Conservation (phyloP, 2,329 filamentous ascomycete genomes). For the Hirsutella thompsonii region DNA sequence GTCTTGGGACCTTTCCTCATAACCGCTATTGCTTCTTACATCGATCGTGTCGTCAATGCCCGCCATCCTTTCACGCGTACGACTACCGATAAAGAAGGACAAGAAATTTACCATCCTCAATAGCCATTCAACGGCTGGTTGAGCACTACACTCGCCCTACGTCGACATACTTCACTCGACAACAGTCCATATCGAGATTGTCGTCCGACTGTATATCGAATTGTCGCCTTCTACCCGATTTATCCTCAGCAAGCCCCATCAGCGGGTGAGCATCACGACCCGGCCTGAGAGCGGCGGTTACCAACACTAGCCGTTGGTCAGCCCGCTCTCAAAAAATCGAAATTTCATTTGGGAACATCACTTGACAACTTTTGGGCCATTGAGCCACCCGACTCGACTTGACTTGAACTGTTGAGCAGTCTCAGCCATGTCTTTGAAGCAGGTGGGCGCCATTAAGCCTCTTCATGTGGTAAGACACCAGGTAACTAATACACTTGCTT, state of each 20-base stretch:
- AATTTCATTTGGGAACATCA: not conserved
- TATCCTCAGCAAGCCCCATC: no score
- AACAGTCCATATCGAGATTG: no score
- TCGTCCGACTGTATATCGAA: no score
- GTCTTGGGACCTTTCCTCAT: no score
- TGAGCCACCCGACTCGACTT: not conserved
- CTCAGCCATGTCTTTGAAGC: conserved; percentile 44
- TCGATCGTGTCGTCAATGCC: not conserved
- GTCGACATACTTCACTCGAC: no score
- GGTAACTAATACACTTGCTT: not conserved
- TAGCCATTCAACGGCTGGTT: no score
- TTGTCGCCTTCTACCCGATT: no score
- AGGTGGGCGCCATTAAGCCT: conserved; percentile 26
- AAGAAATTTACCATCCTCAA: no score
- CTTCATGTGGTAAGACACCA: not conserved
- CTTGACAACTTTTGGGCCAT: no score
- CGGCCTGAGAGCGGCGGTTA: not conserved
- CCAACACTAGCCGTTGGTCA: not conserved
- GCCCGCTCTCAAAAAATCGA: not conserved
- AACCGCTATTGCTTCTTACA: no score
- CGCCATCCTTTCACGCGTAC: not conserved
- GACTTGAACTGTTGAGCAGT: not conserved
- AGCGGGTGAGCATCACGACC: not conserved
- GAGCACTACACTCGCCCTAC: no score
- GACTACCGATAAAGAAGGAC: no score